A percentile compares a stretch with the other conserved stretches of the same genome.
Evolutionary conservation across 257 asterid species (phyloP).

Genomic region (Solanum megistacrolobum): DNA sequence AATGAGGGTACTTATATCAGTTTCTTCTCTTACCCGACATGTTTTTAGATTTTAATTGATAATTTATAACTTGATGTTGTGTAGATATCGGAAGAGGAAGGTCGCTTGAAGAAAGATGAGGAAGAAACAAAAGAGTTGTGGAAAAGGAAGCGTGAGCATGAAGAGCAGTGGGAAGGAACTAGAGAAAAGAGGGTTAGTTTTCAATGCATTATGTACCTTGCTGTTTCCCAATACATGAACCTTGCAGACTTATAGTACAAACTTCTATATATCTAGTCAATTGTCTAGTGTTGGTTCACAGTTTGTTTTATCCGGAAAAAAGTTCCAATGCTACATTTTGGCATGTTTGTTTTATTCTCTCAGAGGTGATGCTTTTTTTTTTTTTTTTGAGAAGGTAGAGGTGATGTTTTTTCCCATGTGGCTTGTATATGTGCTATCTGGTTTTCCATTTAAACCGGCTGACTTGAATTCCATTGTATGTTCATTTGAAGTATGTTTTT

Average conservation of each 20-base stretch:
- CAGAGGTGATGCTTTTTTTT: not conserved
- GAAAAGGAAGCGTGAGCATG: slow-evolving; percentile 98
- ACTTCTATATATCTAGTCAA: not conserved
- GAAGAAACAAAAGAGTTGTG: slow-evolving; percentile 97
- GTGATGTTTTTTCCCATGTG: not conserved
- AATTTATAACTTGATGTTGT: not conserved
- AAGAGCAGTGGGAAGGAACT: slow-evolving; percentile 99
- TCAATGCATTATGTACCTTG: not conserved
- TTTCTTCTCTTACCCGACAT: not conserved
- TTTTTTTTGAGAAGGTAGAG: not conserved
- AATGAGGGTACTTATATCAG: slow-evolving; percentile 63
- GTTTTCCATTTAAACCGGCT: not conserved
- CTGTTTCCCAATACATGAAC: not conserved
- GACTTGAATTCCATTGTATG: not conserved
- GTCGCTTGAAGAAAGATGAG: slow-evolving; percentile 96
- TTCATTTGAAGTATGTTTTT: not conserved
- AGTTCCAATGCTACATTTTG: not conserved
- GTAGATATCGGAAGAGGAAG: slow-evolving; percentile 99
- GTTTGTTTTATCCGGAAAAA: not conserved
- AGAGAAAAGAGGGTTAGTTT: slow-evolving; percentile 81
- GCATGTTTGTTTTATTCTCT: not conserved
- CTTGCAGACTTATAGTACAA: not conserved
- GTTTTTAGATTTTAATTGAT: not conserved
- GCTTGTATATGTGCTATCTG: not conserved
- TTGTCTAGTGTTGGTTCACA: not conserved